Base-by-base conservation (phyloP, 2,329 filamentous ascomycete species). In the Laburnicola sp. region DNA sequence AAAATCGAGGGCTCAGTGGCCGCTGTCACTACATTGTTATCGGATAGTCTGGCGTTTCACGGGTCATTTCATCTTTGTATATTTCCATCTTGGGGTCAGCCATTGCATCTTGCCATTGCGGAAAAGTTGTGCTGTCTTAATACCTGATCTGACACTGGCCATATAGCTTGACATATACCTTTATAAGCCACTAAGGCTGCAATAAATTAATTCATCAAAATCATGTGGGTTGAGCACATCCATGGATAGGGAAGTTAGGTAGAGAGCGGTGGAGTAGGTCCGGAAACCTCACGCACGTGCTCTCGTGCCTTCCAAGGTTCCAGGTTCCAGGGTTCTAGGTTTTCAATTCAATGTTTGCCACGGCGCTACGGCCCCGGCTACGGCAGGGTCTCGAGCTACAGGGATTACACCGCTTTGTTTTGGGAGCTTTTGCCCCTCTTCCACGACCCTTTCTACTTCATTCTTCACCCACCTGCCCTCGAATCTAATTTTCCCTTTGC, bases 61-160 rank as follows among this genome's bases (percentile, higher is more conserved):
- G 50, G 35, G 36, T 47, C 27, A 8, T 43, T 59, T 63, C 53
- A 34, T 50, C 50, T 53, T 56, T 50, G 23, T 37, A 42, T 42
- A 6, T 11, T 26, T 54, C 53, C 45, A 38, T 3, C 45, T 60
- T 48, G 53, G 46, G 57, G 53, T 45, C 35, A 54, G 35, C 41
- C 42, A 43, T 53, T 59, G 55, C 49, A 43, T 64, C 44, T 66
- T 69, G 58, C 63, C 57, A 58, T 43, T 53, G 60, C 54, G 67
- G 66, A 71, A 71, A 71, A 70, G 65, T 68, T 63, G 43, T 48
- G 49, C 46, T 62, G 52, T 64, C 65, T 64, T 64, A 59, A 70
- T 70, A 70, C 62, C 66, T 68, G 44, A 55, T 49, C 52, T 59
- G 45, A 47, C 61, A 36, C 50, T 50, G 52, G 49, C 46, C 27